These are phyloP conservation scores for Thermochaetoides dissita DNA, from an alignment of 2,329 filamentous ascomycete species.

Conservation along the genomic window DNA sequence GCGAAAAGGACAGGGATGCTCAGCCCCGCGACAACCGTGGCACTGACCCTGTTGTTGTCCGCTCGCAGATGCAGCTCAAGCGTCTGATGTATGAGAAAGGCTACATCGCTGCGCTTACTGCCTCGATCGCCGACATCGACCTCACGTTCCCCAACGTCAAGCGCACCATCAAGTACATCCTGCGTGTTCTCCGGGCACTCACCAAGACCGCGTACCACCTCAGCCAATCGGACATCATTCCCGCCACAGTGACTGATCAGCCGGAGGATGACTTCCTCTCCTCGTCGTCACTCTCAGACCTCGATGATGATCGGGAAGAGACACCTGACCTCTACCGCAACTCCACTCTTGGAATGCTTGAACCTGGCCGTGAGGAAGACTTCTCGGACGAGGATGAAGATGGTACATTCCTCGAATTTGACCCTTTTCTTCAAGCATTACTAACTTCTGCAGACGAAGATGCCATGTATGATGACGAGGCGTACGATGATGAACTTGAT, in stretches of 20 bases:
- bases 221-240: constrained; percentile 67
- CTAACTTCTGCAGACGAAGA: constrained; percentile 49
- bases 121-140: constrained; percentile 88
- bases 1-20: constrained; percentile 53
- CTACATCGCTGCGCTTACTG: constrained; percentile 75
- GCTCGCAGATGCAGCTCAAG: constrained; percentile 70
- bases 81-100: constrained; percentile 98
- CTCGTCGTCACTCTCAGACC: constrained; percentile 75
- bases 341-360: constrained; percentile 87
- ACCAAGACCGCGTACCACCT: constrained; percentile 77
- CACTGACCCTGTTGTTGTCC: constrained; percentile 23
- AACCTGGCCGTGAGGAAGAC: constrained; percentile 67
- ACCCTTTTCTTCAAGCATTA: neutral
- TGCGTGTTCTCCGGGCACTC: constrained; percentile 74
- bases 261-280: constrained; percentile 82
- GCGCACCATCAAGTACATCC: constrained; percentile 88
- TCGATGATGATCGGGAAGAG: constrained; percentile 77
- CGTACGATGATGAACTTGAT: constrained; percentile 80
- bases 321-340: constrained; percentile 96
- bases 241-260: constrained; percentile 49
- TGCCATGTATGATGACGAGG: constrained; percentile 81
- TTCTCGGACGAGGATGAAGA: constrained; percentile 61
- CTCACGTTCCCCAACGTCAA: constrained; percentile 89
- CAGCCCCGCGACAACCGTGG: constrained; percentile 25
- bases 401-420: constrained; percentile 24